Percentiles rank a stretch among this genome's conserved stretches.
Conservation (phyloP, 176 grass and related monocot genomes). For the Canna indica region DNA sequence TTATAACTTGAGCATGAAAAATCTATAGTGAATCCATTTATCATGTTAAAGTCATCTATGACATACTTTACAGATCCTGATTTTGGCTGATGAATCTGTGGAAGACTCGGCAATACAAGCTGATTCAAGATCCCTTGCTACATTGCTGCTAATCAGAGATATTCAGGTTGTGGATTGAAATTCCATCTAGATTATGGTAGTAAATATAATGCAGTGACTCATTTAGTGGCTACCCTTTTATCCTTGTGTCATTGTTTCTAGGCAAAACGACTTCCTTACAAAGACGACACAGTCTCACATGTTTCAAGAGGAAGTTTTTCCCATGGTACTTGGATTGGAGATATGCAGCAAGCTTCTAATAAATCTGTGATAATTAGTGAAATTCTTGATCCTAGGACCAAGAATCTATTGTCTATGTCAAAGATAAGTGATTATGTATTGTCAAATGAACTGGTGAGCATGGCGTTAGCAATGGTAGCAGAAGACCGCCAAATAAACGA, state of each 20-base stretch:
- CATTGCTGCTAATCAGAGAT: conserved; percentile 54
- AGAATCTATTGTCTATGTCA: conserved; percentile 60
- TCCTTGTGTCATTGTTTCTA: conserved; percentile 9
- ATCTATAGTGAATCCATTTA: background rate
- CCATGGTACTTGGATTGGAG: conserved; percentile 79
- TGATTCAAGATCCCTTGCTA: conserved; percentile 74
- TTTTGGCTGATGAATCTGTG: conserved; percentile 61
- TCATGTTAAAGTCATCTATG: conserved; percentile 11
- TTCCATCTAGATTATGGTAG: background rate
- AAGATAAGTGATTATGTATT: conserved; percentile 74
- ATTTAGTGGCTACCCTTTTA: background rate
- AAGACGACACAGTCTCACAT: conserved; percentile 25
- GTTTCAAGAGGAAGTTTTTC: conserved; percentile 38
- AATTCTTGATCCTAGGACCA: conserved; percentile 74
- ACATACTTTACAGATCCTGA: conserved; percentile 41
- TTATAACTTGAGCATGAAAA: background rate
- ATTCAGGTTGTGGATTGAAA: conserved; percentile 48
- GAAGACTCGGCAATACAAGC: conserved; percentile 72
- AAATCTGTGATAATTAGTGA: conserved; percentile 80
- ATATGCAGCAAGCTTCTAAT: conserved; percentile 69
- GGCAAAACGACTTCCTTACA: conserved; percentile 59
- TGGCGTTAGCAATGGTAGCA: conserved; percentile 73
- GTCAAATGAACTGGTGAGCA: conserved; percentile 80
- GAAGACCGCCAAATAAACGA: conserved; percentile 73
- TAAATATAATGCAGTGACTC: background rate